A percentile compares a stretch with the other conserved stretches of the same genome.
phyloP scores from a whole-genome alignment of 1,139 yeast species.

The Suhomyces maxii region DNA sequence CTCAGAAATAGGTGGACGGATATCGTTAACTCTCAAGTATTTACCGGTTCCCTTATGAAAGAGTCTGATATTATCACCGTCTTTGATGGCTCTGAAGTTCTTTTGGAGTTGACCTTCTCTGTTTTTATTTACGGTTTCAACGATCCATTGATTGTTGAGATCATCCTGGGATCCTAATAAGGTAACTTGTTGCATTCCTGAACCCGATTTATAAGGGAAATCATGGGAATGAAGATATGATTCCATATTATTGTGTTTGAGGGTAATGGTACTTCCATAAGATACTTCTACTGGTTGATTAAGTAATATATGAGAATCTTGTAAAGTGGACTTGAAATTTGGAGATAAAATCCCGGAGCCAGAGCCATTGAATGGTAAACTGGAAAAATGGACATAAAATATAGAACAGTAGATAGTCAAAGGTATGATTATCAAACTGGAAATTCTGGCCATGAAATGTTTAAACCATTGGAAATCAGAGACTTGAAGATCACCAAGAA shows the following conservation, averaged over 20 bases:
- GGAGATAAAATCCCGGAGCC: conserved; percentile 56
- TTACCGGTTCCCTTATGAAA: conserved; percentile 63
- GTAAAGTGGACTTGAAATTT: conserved; percentile 55
- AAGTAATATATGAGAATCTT: conserved; percentile 36
- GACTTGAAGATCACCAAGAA: conserved; percentile 57
- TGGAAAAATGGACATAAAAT: conserved; percentile 51
- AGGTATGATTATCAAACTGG: conserved; percentile 49
- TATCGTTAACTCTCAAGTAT: conserved; percentile 56
- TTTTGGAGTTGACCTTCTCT: conserved; percentile 31
- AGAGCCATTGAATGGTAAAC: conserved; percentile 49
- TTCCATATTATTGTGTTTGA: conserved; percentile 64
- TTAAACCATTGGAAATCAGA: conserved; percentile 28
- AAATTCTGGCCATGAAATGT: conserved; percentile 32
- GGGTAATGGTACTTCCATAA: conserved; percentile 64
- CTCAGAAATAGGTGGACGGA: conserved; percentile 75
- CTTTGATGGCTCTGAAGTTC: conserved; percentile 39
- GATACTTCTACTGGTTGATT: conserved; percentile 52
- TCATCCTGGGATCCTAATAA: conserved; percentile 53
- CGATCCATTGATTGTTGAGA: conserved; percentile 63
- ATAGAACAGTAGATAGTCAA: conserved; percentile 45
- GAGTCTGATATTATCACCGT: conserved; percentile 55
- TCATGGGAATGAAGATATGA: conserved; percentile 71
- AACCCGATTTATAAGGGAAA: conserved; percentile 51
- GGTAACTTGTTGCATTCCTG: conserved; percentile 69
- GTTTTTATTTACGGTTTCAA: conserved; percentile 47